Conservation (phyloP, 2,329 filamentous ascomycete genomes). For the Colletotrichum caudatum region DNA sequence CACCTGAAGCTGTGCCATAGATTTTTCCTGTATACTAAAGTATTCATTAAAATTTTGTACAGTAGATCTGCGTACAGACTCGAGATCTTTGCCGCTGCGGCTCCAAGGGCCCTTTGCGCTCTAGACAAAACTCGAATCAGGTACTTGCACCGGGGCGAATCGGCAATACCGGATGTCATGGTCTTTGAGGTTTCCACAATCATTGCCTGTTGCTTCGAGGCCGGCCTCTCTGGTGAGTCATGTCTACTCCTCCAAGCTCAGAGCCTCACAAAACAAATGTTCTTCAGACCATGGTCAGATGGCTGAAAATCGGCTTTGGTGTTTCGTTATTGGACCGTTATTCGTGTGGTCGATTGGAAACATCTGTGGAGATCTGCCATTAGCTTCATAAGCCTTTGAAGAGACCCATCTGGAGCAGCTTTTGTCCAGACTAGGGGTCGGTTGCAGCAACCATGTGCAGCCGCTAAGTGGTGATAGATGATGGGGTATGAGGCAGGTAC, state of each 20-base stretch:
- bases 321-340: too few species aligned
- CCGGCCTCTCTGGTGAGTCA: not conserved
- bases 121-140: not conserved
- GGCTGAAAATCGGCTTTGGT: not conserved
- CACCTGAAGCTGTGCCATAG: not conserved
- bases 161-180: not conserved
- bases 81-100: not conserved
- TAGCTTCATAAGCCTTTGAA: not conserved
- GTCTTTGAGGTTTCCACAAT: not conserved
- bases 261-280: not conserved
- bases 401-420: not conserved
- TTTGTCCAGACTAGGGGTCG: not conserved
- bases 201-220: too few species aligned
- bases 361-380: not conserved
- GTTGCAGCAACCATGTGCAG: not conserved
- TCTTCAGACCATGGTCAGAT: not conserved
- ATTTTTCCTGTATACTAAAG: not conserved
- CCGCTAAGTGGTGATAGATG: not conserved
- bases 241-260: not conserved
- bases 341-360: not conserved
- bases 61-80: not conserved
- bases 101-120: not conserved
- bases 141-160: not conserved
- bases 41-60: not conserved
- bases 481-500: too few species aligned